A percentile compares a stretch with the other conserved stretches of the same genome.
These are phyloP conservation scores for Coccomyxa sp. DNA, from an alignment of 139 green algal genomes.

Conservation along the genomic window DNA sequence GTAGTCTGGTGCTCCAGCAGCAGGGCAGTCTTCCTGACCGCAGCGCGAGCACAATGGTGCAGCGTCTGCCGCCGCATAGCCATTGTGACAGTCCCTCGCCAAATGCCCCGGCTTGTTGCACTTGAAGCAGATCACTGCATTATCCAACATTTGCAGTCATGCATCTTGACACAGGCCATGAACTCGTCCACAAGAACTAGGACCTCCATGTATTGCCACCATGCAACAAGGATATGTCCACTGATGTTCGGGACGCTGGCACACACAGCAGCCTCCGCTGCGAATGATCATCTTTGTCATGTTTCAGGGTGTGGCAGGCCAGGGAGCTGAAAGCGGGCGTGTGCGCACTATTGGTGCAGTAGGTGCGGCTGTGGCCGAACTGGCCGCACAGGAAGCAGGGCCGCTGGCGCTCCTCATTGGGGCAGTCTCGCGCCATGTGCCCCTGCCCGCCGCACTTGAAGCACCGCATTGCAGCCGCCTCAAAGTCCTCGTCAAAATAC, in stretches of 20 bases:
- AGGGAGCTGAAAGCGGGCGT: too few species aligned
- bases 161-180: too few species aligned
- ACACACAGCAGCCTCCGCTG: too few species aligned
- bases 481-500: slow-evolving; percentile 57
- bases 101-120: slow-evolving; percentile 53
- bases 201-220: too few species aligned
- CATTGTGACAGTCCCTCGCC: slow-evolving; percentile 36
- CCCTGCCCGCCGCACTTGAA: slow-evolving; percentile 50
- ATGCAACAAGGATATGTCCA: too few species aligned
- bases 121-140: slow-evolving; percentile 39
- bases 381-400: slow-evolving; percentile 71
- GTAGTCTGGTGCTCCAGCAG: slow-evolving; percentile 45
- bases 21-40: slow-evolving; percentile 44
- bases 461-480: slow-evolving; percentile 34
- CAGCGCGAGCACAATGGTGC: slow-evolving; percentile 54
- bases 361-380: slow-evolving; percentile 39
- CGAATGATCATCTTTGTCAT: too few species aligned
- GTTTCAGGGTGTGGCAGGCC: too few species aligned
- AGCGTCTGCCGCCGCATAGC: not conserved
- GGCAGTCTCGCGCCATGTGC: slow-evolving; percentile 46
- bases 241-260: too few species aligned
- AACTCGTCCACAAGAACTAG: too few species aligned
- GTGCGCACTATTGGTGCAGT: slow-evolving; percentile 58
- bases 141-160: too few species aligned
- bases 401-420: slow-evolving; percentile 22